These are phyloP conservation scores for Phytophthora citrophthora DNA, from an alignment of 352 stramenopile genomes.

Conservation along the genomic window DNA sequence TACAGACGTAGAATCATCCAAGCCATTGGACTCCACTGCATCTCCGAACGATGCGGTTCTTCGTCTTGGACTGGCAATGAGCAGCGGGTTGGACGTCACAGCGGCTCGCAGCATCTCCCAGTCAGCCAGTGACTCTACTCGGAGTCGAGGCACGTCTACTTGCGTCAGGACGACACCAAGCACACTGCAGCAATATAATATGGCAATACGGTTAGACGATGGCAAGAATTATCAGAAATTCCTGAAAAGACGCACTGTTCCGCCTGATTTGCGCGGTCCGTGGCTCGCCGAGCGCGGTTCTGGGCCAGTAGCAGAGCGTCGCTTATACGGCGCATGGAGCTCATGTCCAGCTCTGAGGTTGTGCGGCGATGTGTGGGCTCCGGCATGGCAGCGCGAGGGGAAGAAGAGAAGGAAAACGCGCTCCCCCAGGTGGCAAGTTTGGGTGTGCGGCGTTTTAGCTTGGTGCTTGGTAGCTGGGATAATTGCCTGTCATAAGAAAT, in stretches of 20 bases:
- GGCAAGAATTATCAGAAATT: slow-evolving; percentile 11
- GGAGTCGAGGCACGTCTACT: slow-evolving; percentile 29
- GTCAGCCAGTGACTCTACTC: slow-evolving; percentile 34
- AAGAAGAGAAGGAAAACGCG: slow-evolving; percentile 1
- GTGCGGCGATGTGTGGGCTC: slow-evolving; percentile 41
- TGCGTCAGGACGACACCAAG: slow-evolving; percentile 36
- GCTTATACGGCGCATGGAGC: slow-evolving; percentile 64
- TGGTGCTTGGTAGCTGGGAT: slow-evolving; percentile 6
- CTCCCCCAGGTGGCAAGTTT: slow-evolving; percentile 11
- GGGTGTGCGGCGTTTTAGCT: slow-evolving; percentile 22
- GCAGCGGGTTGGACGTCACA: slow-evolving; percentile 22
- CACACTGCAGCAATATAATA: slow-evolving; percentile 20
- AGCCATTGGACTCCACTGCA: background rate
- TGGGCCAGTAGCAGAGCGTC: slow-evolving; percentile 76
- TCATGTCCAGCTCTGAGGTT: slow-evolving; percentile 60
- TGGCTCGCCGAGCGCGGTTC: slow-evolving; percentile 64
- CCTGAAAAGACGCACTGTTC: slow-evolving; percentile 56
- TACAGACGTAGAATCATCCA: slow-evolving; percentile 12
- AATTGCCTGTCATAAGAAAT: background rate
- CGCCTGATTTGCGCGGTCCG: slow-evolving; percentile 64
- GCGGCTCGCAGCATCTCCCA: slow-evolving; percentile 31
- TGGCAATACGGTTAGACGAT: slow-evolving; percentile 5
- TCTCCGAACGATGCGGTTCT: slow-evolving; percentile 9
- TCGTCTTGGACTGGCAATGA: slow-evolving; percentile 12
- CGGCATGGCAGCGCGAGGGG: slow-evolving; percentile 5